Evolutionary conservation across 2,329 filamentous ascomycete genomes (phyloP).

Genomic region (Colletotrichum sp.): DNA sequence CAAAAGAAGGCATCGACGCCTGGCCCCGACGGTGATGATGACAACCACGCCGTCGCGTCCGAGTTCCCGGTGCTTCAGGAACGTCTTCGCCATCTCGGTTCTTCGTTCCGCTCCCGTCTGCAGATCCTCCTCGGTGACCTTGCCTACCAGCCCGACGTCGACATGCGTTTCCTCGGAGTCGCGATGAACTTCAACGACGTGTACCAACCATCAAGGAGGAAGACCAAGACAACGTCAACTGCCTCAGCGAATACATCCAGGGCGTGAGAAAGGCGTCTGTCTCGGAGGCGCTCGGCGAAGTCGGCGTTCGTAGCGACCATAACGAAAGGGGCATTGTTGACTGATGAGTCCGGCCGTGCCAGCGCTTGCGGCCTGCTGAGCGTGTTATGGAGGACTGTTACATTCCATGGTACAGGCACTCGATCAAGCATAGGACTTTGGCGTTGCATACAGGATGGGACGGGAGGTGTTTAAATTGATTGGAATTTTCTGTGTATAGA

Average conservation of each 20-base stretch:
- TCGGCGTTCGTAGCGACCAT: not conserved
- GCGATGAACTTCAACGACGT: slow-evolving; percentile 99
- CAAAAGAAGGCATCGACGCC: slow-evolving; percentile 16
- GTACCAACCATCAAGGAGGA: slow-evolving; percentile 78
- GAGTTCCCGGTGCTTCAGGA: slow-evolving; percentile 77
- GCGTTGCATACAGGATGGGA: not conserved
- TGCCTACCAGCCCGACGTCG: slow-evolving; percentile 90
- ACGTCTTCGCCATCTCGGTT: slow-evolving; percentile 73
- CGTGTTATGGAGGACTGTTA: not conserved
- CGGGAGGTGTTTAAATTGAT: not conserved
- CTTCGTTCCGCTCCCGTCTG: slow-evolving; percentile 78
- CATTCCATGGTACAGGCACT: not conserved
- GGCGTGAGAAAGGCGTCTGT: not conserved
- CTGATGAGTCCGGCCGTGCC: not conserved
- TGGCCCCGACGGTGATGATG: slow-evolving; percentile 25
- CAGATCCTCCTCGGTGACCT: slow-evolving; percentile 87
- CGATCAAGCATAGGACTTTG: not conserved
- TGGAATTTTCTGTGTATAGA: not conserved
- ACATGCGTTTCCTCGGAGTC: slow-evolving; percentile 94
- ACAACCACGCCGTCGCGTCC: slow-evolving; percentile 49
- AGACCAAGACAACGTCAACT: slow-evolving; percentile 47
- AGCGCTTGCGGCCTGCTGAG: not conserved
- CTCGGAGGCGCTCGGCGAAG: not conserved
- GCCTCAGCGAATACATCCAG: slow-evolving; percentile 16
- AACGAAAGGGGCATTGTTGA: not conserved